Conservation (phyloP, 2,329 filamentous ascomycete species). For the Colletotrichum sp. region DNA sequence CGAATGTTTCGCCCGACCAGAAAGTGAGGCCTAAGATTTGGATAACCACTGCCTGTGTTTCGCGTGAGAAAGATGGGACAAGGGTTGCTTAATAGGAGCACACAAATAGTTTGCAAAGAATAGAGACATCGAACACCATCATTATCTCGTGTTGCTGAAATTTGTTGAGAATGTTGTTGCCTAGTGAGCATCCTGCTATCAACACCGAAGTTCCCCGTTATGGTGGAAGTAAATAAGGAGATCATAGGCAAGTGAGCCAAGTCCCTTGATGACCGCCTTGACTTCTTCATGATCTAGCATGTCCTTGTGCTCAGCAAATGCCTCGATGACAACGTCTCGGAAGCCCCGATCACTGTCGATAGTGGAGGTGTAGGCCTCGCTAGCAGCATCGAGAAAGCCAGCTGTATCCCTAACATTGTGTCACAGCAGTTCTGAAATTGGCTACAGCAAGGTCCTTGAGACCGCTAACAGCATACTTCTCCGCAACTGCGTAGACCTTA, state of each 20-base stretch:
- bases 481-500: background rate
- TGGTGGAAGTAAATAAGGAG: too few species aligned
- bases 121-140: background rate
- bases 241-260: too few species aligned
- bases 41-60: background rate
- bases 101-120: background rate
- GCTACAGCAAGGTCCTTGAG: background rate
- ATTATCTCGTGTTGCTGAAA: background rate
- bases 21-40: background rate
- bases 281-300: too few species aligned
- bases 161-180: background rate
- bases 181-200: background rate
- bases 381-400: background rate
- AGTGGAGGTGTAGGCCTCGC: background rate
- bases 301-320: too few species aligned
- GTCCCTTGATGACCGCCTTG: too few species aligned
- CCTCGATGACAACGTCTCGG: too few species aligned
- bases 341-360: too few species aligned
- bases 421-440: background rate
- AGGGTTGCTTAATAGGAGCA: background rate
- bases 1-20: background rate
- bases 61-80: background rate
- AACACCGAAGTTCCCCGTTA: too few species aligned
- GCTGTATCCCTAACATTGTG: background rate
- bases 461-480: background rate